phyloP scores from a whole-genome alignment of 116 monocot species.

The Papilionanthe hybrid region DNA sequence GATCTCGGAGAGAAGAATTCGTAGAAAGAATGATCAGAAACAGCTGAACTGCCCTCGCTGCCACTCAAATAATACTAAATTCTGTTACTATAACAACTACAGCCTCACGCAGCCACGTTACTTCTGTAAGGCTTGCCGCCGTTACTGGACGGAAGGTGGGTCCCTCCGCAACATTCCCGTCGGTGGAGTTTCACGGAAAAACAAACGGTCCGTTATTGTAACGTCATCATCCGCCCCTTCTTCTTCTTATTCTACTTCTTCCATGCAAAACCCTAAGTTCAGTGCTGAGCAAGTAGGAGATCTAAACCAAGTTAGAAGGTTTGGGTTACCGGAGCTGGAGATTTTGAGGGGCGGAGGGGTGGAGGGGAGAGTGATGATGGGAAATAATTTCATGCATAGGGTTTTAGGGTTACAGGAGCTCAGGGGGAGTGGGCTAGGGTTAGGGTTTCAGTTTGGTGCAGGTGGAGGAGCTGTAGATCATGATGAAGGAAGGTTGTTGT shows the following conservation, averaged over 20 bases:
- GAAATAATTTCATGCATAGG: constrained; percentile 26
- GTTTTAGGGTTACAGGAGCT: constrained; percentile 38
- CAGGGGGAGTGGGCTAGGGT: constrained; percentile 27
- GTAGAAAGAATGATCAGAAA: constrained; percentile 59
- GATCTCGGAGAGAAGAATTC: constrained; percentile 29
- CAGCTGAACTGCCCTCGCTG: constrained; percentile 83
- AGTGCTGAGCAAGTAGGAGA: constrained; percentile 31
- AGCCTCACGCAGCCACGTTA: constrained; percentile 96
- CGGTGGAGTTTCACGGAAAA: constrained; percentile 85
- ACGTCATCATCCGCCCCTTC: constrained; percentile 6
- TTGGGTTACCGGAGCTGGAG: constrained; percentile 38
- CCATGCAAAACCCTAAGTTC: constrained; percentile 24
- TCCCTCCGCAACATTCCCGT: constrained; percentile 95
- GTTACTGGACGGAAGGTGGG: constrained; percentile 97
- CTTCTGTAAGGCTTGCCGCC: constrained; percentile 91
- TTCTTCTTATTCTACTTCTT: constrained; percentile 11
- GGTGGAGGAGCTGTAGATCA: background rate
- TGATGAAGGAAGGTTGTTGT: constrained; percentile 13
- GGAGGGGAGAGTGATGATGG: background rate
- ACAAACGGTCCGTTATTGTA: constrained; percentile 61
- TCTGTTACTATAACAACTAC: constrained; percentile 99
- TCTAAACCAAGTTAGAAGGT: constrained; percentile 35
- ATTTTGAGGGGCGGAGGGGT: constrained; percentile 33
- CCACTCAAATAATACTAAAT: constrained; percentile 95
- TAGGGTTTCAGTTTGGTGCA: constrained; percentile 35